Evolutionary conservation across 192 early-diverging fungal species (phyloP), one percentile per base, ranked within the genome.

Genomic region (Umbelopsis sp.): DNA sequence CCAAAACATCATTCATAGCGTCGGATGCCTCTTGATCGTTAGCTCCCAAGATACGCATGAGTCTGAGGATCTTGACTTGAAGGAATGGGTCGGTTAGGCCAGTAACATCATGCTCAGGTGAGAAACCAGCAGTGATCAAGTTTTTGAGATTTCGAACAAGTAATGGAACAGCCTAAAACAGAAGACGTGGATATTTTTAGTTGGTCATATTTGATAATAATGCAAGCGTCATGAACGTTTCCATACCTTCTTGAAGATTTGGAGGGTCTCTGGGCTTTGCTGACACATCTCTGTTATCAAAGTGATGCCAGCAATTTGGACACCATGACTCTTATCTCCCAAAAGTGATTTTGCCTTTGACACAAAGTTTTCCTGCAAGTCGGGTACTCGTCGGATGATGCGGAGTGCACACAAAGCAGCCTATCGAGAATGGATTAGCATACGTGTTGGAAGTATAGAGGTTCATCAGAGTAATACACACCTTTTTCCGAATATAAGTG

Each of bases 71-170:
- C 72, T 95, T 95, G 47, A 98, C 94, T 79, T 98, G 96, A 51
- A 99, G 80, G 83, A 98, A 99, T 36, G 98, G 98, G 79, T 99
- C 96, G n/a, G 92, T 93, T 45, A 98, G 90, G 36, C 96, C 96
- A 44, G 88, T 92, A 25, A 99, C 98, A 81, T 96, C 95, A 75
- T 99, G 95, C 79, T 99, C 98, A 21, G 95, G 88, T 31, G 92
- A 93, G 74, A 90, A 93, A 16, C 95, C 95, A 12, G 94, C 85
- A 2, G 91, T 91, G 34, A 94, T 89, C 65, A 99, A 81, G 49
- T 89, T 91, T 66, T 96, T 96, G 51, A 98, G 83, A 81, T 96
- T 95, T 26, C 92, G 85, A 24, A 95, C 94, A 21, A 98, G 79
- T 20, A 90, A 73, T 17, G 96, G 92, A 8, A 98, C 96, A 20